Evolutionary conservation across 116 monocot genomes (phyloP), one percentile per base, ranked within the genome.

Genomic region (Posidonia oceanica): DNA sequence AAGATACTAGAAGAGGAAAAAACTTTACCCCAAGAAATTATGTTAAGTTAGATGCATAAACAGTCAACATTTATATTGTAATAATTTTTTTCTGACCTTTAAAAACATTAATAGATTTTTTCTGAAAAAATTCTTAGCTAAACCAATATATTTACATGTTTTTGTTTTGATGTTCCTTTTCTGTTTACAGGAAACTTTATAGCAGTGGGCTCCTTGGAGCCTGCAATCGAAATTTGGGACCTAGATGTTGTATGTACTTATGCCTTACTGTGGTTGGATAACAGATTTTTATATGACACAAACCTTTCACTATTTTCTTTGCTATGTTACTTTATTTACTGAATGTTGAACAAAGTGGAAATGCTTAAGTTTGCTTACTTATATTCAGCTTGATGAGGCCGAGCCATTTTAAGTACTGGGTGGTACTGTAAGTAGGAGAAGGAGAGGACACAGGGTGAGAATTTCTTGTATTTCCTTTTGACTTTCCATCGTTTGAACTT

Each of bases 201-300:
- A 67, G 96, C 96, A 81, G 86, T 91, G 23, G 91, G 96, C 8
- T 79, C 87, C 15, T 85, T 91, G 88, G 96, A 89, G 36, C 74
- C 88, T 72, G 87, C 89, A 66, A 91, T 96, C 78, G 96, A 96
- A 72, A 86, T 96, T 68, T 91, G 91, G 96, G 91, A 96, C 75
- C 88, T 96, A 63, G 91, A 96, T 77, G 62, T 89, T 69, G 95
- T 95, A 88, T 37, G 82, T 69, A 68, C 61, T 76, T 36, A 67
- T 38, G 13, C 3, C 48, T 21, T 42, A 44, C 7, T 23, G 56
- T 63, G 63, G 17, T 63, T 63, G 15, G 38, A 63, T 5, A 15
- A 16, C 63, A 36, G 15, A n/a, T 51, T 20, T 20, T 66, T 18
- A 11, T 1, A 67, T 11, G n/a, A n/a, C 23, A 17, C 0, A 39